Evolutionary conservation across 2,329 filamentous ascomycete species (phyloP), one percentile per base, ranked within the genome.

Genomic region (Clarireedia sp.): DNA sequence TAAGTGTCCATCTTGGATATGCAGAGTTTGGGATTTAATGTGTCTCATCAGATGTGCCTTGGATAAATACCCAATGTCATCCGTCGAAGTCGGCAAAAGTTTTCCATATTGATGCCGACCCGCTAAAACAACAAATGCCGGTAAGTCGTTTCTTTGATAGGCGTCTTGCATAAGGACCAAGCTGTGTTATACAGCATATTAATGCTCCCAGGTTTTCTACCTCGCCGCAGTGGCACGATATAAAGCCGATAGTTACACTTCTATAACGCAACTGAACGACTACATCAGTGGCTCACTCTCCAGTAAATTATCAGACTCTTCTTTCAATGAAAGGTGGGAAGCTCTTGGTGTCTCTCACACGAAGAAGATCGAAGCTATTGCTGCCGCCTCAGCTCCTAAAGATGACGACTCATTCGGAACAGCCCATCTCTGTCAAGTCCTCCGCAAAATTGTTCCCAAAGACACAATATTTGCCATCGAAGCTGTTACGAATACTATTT

Each of bases 391-490:
- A 1, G 69, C 77, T 51, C 82, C 89, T 0, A 78, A 81, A 14
- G 72, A 76, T 0, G 79, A 86, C 48, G 86, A 84, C 14, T 74
- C 77, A 3, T 68, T 68, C 29, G 16, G 84, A 80, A 65, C 75
- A 24, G 62, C 66, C 80, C 48, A 78, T 77, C 56, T 72, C 70
- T 29, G 75, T 78, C 62, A 69, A 12, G 59, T 57, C 19, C 58
- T 87, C 37, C 79, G 82, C 51, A 75, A 78, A 40, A 68, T 73
- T 2, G 79, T 79, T 38, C 85, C 85, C 0, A 61, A 69, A 33
- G 82, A 87, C 61, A 87, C 87, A 0, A 87, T 92, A 57, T 92
- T 81, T 73, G 85, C 83, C 2, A 75, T 94, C 44, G 89, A 94
- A 70, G 83, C 89, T 0, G 89, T 94, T 0, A 94, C 89, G 0